These are phyloP conservation scores for Gilbertella persicaria DNA, from an alignment of 371 early-diverging fungal species.

Conservation along the genomic window DNA sequence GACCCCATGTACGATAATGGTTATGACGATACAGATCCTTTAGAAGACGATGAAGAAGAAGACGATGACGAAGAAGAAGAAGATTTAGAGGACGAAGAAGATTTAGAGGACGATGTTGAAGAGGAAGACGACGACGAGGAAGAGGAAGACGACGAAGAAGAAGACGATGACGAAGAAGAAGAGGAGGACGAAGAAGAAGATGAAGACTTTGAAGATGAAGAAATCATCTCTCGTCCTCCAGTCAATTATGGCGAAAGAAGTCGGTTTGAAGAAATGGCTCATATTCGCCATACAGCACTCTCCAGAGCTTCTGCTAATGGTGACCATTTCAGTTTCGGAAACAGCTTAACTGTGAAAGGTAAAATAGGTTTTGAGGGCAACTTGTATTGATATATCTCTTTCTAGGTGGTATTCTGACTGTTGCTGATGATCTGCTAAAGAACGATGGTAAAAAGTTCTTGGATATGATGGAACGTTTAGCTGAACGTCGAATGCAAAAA, in stretches of 20 bases:
- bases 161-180: slow-evolving; percentile 54
- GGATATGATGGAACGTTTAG: slow-evolving; percentile 94
- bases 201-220: slow-evolving; percentile 14
- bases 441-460: slow-evolving; percentile 92
- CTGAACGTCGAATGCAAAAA: slow-evolving; percentile 82
- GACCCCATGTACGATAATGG: slow-evolving; percentile 20
- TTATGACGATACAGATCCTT: slow-evolving; percentile 16
- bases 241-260: slow-evolving; percentile 21
- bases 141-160: slow-evolving; percentile 49
- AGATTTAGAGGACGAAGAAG: slow-evolving; percentile 29
- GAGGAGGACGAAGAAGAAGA: slow-evolving; percentile 49
- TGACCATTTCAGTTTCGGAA: slow-evolving; percentile 63
- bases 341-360: slow-evolving; percentile 72
- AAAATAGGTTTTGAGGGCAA: no score
- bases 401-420: slow-evolving; percentile 77
- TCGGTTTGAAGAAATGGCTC: slow-evolving; percentile 29
- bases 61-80: slow-evolving; percentile 30
- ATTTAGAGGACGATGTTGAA: slow-evolving; percentile 33
- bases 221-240: slow-evolving; percentile 16
- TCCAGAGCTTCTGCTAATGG: slow-evolving; percentile 15
- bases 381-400: not conserved
- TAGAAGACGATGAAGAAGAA: slow-evolving; percentile 32
- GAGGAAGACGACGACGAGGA: slow-evolving; percentile 56
- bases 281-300: slow-evolving; percentile 23
- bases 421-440: slow-evolving; percentile 86